phyloP scores from a whole-genome alignment of 345 rosid genomes.

The Rhodamnia argentea region DNA sequence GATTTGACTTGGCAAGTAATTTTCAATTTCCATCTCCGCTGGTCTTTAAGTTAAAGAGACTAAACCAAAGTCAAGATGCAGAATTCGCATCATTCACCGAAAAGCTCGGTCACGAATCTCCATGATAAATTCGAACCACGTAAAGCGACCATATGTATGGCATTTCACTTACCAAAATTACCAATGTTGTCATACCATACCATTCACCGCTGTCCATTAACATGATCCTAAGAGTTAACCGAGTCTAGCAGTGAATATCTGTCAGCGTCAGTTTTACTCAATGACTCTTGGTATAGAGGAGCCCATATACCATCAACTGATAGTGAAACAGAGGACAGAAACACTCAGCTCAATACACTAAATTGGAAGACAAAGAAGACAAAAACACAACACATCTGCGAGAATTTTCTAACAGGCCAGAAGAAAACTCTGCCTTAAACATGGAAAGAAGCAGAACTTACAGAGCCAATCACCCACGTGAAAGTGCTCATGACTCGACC shows the following conservation, averaged over 20 bases:
- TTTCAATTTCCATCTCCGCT: neutral
- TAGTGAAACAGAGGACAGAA: neutral
- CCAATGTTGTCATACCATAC: too few species aligned
- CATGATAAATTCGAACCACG: neutral
- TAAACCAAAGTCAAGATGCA: neutral
- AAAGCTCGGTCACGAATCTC: neutral
- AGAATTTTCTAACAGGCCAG: neutral
- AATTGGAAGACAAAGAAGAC: neutral
- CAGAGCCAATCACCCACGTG: conserved; percentile 57
- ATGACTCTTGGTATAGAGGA: too few species aligned
- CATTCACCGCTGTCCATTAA: too few species aligned
- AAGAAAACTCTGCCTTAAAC: neutral
- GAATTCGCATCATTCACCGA: neutral
- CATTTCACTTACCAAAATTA: neutral
- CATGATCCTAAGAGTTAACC: neutral
- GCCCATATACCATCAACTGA: neutral
- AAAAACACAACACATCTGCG: neutral
- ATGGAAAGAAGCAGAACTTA: conserved; percentile 5
- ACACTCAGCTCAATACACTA: neutral
- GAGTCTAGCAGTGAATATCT: neutral
- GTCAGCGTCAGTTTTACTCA: neutral
- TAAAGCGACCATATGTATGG: neutral
- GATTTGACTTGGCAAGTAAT: neutral
- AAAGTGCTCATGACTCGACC: conserved; percentile 32
- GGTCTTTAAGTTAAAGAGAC: neutral